phyloP scores from a whole-genome alignment of 768 basidiomycete genomes.

The Pulveroboletus sp. region DNA sequence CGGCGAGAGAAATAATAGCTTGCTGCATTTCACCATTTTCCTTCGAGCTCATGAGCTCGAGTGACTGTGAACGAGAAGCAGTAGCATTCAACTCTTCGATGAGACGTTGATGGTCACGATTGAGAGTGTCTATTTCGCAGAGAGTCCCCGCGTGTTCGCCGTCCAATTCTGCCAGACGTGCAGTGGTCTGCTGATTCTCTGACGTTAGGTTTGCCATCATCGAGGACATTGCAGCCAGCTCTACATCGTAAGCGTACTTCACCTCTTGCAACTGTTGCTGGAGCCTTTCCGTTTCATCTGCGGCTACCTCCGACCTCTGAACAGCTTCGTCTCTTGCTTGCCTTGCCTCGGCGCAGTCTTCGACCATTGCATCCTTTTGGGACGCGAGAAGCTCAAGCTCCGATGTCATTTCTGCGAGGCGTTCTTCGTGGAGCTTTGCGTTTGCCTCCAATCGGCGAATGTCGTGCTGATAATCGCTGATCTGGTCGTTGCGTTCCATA shows the following conservation, averaged over 20 bases:
- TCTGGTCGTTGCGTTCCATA: slow-evolving; percentile 63
- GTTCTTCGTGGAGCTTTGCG: slow-evolving; percentile 67
- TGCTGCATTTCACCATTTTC: slow-evolving; percentile 11
- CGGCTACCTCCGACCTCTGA: slow-evolving; percentile 51
- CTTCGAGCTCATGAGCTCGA: slow-evolving; percentile 9
- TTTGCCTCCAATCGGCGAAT: slow-evolving; percentile 75
- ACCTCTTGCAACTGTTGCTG: slow-evolving; percentile 24
- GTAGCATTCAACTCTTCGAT: slow-evolving; percentile 6
- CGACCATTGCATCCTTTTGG: slow-evolving; percentile 78
- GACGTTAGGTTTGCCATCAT: slow-evolving; percentile 37
- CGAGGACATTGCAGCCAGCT: slow-evolving; percentile 37
- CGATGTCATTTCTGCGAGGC: slow-evolving; percentile 60
- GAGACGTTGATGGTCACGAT: slow-evolving; percentile 7
- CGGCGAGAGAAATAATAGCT: slow-evolving; percentile 23
- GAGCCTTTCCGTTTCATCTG: slow-evolving; percentile 54
- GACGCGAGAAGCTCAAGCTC: slow-evolving; percentile 64
- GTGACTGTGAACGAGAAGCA: slow-evolving; percentile 7
- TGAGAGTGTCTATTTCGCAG: slow-evolving; percentile 14
- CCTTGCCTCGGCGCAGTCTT: slow-evolving; percentile 77
- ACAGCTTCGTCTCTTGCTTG: slow-evolving; percentile 67
- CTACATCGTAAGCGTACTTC: slow-evolving; percentile 29
- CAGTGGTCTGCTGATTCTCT: slow-evolving; percentile 25
- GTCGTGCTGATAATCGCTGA: slow-evolving; percentile 77
- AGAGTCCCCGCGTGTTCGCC: slow-evolving; percentile 14
- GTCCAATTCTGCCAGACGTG: slow-evolving; percentile 15